Evolutionary conservation across 1,139 yeast species (phyloP), one percentile per base, ranked within the genome.

Genomic region (Kurtzmaniella quercitrusa): DNA sequence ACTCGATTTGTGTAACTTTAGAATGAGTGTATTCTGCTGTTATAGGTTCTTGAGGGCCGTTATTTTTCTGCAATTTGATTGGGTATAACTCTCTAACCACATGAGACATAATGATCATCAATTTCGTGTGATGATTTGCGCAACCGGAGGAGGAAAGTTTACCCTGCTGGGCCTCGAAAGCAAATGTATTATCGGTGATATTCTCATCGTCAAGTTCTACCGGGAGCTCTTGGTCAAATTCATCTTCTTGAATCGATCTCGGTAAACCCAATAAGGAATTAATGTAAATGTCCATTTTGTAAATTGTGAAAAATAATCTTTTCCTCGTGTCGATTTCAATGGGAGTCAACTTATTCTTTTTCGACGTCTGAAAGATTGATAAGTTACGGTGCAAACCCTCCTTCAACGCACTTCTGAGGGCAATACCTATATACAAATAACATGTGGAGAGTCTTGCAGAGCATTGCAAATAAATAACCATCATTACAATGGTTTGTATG

Each of bases 231-330:
- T 91, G 98, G 65, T 89, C 96, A 56, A 87, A 85, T 55, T 89
- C 96, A 49, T 84, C 89, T 46, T 84, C 88, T 40, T 77, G 71
- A 33, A 79, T 73, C 0, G 88, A 80, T 50, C 93, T 69, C 1
- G 98, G 98, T 43, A 89, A 68, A 2, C 98, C 97, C 48, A 91
- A 63, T 74, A 91, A 82, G 2, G 96, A 88, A 60, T 88, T 88
- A 47, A 88, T 87, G 58, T 89, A 89, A 39, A 89, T 81, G 57
- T 91, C 97, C 89, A 89, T 82, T 58, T 89, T 89, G 59, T 88
- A 84, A 49, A 91, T 84, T 1, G 96, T 86, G 80, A 88, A 89
- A 56, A 89, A 89, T 30, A 89, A 66, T 49, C 97, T 71, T 57
- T 88, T 89, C 45, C 97, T 71, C 33, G 88, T 86, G 57, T 91